These are phyloP conservation scores for Erodium texanum DNA, from an alignment of 441 rosid genomes.

Conservation along the genomic window DNA sequence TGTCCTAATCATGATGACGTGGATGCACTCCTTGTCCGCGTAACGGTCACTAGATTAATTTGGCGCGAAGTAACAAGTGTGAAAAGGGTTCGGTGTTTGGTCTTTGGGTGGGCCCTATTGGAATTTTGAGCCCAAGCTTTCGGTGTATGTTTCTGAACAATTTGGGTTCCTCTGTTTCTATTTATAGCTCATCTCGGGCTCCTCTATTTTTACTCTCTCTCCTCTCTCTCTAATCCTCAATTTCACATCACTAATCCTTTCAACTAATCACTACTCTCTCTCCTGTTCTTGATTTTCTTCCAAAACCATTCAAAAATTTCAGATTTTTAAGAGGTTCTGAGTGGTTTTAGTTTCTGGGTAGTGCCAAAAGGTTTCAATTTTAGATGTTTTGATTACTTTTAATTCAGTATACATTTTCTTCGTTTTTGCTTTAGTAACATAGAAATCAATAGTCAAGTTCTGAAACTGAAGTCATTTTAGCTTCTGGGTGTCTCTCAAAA, in stretches of 20 bases:
- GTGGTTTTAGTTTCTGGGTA: constrained; percentile 20
- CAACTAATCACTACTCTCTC: not conserved
- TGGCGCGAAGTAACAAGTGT: no score
- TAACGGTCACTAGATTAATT: no score
- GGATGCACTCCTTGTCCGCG: no score
- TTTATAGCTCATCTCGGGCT: constrained; percentile 23
- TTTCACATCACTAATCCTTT: constrained; percentile 10
- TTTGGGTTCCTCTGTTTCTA: constrained; percentile 16
- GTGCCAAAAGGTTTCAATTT: not conserved
- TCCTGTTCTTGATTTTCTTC: not conserved
- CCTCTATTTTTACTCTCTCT: constrained; percentile 32
- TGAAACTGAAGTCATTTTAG: constrained; percentile 18
- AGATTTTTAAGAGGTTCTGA: constrained; percentile 15
- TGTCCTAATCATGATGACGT: no score
- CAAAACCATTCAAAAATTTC: not conserved
- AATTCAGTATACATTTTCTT: no score
- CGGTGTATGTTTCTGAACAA: constrained; percentile 37
- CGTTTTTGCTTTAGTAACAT: not conserved
- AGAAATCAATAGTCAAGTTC: not conserved
- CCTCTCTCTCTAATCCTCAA: constrained; percentile 15
- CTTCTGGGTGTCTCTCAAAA: constrained; percentile 23
- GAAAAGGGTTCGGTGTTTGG: no score
- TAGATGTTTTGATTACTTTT: not conserved
- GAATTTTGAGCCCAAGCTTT: constrained; percentile 50
- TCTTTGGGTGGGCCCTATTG: constrained; percentile 44